Base-by-base conservation (phyloP, 2,329 filamentous ascomycete genomes). In the Shiraia bambusicola region DNA sequence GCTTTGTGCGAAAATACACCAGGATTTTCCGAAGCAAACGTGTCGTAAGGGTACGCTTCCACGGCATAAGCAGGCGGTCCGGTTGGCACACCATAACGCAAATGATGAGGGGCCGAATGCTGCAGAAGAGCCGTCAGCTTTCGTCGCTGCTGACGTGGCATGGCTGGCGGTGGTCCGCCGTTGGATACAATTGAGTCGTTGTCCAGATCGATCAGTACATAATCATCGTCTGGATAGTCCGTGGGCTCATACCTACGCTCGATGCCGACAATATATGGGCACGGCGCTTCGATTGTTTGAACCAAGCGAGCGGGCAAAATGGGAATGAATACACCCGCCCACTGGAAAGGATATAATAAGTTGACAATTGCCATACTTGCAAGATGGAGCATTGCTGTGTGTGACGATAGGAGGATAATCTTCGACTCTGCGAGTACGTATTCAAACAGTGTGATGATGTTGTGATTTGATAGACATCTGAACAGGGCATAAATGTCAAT, bases 231-330 rank as follows among this genome's bases (percentile, higher is more conserved):
- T 0, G 93, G 93, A 29, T 97, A 79, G 55, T 90, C 85, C 33
- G 90, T 81, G 42, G 82, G 82, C 57, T 94, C 88, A 64, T 97
- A 97, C 42, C 91, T 83, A 53, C 91, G 82, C 71, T 98, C 93
- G 43, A 98, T 88, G 34, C 93, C 93, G 30, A 97, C 89, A 53
- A 98, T 95, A 60, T 97, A 98, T 0, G 93, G 93, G 58, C 93
- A 97, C 2, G 92, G 92, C 1, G 92, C 92, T 58, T 97, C 93
- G 13, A 98, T 78, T 2, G 90, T 92, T 38, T 93, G 91, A 8
- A 98, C 78, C 15, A 98, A 75, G 26, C 92, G 83, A 7, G 89
- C 88, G 5, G 92, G 92, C 7, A 98, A 78, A 25, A 97, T 79
- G 2, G 92, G 92, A 50, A 97, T 96, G 64, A 95, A 90, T 34